phyloP scores from a whole-genome alignment of 352 stramenopile genomes.

The Phytophthora palmivora region DNA sequence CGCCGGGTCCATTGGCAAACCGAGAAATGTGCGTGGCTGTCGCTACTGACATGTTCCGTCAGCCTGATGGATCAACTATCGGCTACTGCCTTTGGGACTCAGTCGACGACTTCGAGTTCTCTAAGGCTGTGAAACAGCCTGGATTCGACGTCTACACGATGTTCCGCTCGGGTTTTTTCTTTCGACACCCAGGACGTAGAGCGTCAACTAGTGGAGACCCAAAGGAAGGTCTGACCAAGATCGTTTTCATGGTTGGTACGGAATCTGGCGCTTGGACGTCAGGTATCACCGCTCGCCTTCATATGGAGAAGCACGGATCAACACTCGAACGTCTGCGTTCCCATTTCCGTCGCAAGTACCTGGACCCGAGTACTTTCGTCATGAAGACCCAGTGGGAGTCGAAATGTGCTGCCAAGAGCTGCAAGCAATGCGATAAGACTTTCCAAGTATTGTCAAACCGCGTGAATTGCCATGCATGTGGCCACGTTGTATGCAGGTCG shows the following conservation, averaged over 20 bases:
- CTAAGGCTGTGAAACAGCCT: conserved; percentile 12
- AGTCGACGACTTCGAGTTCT: conserved; percentile 38
- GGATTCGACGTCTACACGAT: conserved; percentile 30
- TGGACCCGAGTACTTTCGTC: conserved; percentile 54
- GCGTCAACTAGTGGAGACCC: conserved; percentile 11
- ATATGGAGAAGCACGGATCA: conserved; percentile 51
- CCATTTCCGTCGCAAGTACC: conserved; percentile 47
- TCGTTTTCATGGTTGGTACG: conserved; percentile 61
- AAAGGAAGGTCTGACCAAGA: conserved; percentile 44
- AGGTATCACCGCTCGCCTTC: conserved; percentile 34
- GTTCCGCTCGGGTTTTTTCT: conserved; percentile 64
- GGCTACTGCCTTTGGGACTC: conserved; percentile 71
- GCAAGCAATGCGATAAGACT: conserved; percentile 37
- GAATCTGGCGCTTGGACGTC: conserved; percentile 34
- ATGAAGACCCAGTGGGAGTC: conserved; percentile 46
- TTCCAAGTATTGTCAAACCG: conserved; percentile 50
- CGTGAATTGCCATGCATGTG: conserved; percentile 48
- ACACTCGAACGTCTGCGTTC: conserved; percentile 44
- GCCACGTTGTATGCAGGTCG: conserved; percentile 39
- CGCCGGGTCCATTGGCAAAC: conserved; percentile 42
- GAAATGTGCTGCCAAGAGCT: conserved; percentile 31
- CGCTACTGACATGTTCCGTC: conserved; percentile 39
- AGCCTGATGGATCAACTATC: conserved; percentile 49
- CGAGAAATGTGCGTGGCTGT: conserved; percentile 41
- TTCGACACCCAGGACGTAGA: conserved; percentile 31